Conservation (phyloP, 768 basidiomycete species). For the Termitomyces sp. region DNA sequence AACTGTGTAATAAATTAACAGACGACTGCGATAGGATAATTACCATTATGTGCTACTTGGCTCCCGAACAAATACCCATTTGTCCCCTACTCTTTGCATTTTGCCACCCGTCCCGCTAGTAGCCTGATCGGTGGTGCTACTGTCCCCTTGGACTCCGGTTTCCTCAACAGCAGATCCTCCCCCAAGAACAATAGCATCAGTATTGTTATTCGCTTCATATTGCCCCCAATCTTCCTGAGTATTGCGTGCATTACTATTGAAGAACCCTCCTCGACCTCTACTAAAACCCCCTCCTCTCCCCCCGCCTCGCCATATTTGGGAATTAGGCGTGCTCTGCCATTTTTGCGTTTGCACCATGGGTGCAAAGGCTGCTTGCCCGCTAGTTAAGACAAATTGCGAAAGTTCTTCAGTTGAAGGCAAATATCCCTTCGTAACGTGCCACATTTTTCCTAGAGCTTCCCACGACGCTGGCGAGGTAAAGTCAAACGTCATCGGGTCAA, state of each 20-base stretch:
- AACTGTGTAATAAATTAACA: slow-evolving; percentile 27
- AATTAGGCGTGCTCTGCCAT: slow-evolving; percentile 13
- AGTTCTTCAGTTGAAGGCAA: slow-evolving; percentile 70
- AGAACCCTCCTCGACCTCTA: slow-evolving; percentile 34
- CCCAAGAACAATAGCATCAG: slow-evolving; percentile 58
- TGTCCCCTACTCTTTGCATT: slow-evolving; percentile 69
- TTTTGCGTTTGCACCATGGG: slow-evolving; percentile 17
- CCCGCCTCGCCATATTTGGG: slow-evolving; percentile 18
- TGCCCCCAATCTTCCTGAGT: slow-evolving; percentile 29
- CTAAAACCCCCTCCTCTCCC: slow-evolving; percentile 28
- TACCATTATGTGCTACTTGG: slow-evolving; percentile 20
- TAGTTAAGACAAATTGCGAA: slow-evolving; percentile 63
- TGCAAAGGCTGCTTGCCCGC: slow-evolving; percentile 20
- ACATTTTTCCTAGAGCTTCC: slow-evolving; percentile 77
- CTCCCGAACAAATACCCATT: slow-evolving; percentile 64
- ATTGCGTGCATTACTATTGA: slow-evolving; percentile 44
- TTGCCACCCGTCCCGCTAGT: slow-evolving; percentile 34
- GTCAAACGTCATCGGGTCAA: slow-evolving; percentile 71
- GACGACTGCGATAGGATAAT: slow-evolving; percentile 17
- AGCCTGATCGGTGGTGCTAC: slow-evolving; percentile 1
- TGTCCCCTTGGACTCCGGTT: slow-evolving; percentile 7
- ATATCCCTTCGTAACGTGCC: slow-evolving; percentile 63
- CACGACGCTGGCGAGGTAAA: slow-evolving; percentile 68
- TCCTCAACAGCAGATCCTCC: slow-evolving; percentile 22
- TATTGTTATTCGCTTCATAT: slow-evolving; percentile 27